phyloP scores from a whole-genome alignment of 805 yeast species.

The Sugiyamaella valdiviana region DNA sequence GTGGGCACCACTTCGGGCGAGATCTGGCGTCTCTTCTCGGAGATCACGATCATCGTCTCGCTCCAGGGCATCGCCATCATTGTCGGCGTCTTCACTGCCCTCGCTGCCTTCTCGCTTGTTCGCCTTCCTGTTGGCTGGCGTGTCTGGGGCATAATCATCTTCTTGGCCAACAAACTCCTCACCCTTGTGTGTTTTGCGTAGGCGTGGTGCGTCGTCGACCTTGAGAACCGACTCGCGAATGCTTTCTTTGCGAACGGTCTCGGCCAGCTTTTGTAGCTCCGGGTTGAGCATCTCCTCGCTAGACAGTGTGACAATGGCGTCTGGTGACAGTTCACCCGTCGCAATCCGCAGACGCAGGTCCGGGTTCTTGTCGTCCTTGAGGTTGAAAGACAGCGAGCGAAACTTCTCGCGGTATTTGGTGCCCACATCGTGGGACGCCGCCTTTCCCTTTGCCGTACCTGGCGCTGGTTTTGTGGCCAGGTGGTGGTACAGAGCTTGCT shows the following conservation, averaged over 20 bases:
- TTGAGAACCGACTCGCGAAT: constrained; percentile 64
- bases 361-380: constrained; percentile 50
- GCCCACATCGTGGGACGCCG: constrained; percentile 29
- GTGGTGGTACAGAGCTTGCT: constrained; percentile 41
- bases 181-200: constrained; percentile 81
- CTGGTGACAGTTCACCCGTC: constrained; percentile 46
- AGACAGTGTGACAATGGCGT: constrained; percentile 54
- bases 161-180: constrained; percentile 69
- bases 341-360: constrained; percentile 53
- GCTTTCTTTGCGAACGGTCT: constrained; percentile 61
- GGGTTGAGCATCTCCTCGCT: constrained; percentile 76
- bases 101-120: too few species aligned
- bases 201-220: constrained; percentile 52
- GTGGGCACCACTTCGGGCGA: constrained; percentile 3
- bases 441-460: constrained; percentile 11
- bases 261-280: constrained; percentile 63
- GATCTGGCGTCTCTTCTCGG: constrained; percentile 4
- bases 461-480: constrained; percentile 27
- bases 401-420: constrained; percentile 59
- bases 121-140: background rate
- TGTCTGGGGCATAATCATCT: constrained; percentile 27
- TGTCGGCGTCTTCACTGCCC: background rate
- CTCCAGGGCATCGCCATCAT: background rate
- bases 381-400: constrained; percentile 57
- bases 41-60: background rate